Base-by-base conservation (phyloP, 2,329 filamentous ascomycete species). In the Apiospora hydei region DNA sequence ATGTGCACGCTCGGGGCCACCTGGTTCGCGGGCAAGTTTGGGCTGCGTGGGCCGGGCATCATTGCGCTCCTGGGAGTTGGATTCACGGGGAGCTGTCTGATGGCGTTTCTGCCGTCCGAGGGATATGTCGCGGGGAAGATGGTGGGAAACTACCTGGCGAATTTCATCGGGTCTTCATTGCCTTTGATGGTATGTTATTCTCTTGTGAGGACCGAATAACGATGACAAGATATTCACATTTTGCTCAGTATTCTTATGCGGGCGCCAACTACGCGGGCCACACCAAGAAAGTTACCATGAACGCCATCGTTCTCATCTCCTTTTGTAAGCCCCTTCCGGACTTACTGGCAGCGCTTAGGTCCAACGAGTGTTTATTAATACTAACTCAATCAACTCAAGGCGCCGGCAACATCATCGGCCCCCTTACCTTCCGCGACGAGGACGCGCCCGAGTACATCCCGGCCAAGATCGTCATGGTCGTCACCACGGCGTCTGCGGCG, bases 391-490 rank as follows among this genome's bases (percentile, higher is more conserved):
- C 41, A 7, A 49, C 4, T 1, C 8, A n/a, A 69, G 68, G 68
- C 47, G 68, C 61, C 18, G 69, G 69, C 18, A 70, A 70, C 57
- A 67, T 70, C 44, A 89, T 89, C 73, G 87, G 88, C 0, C 88
- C 88, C 0, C 86, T 88, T 76, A 89, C 87, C 2, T 89, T 90
- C 81, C 85, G 86, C 75, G 82, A 82, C 2, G 81, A 81, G 57
- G 87, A 90, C 73, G 86, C 84, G 0, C 88, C 88, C 1, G 80
- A 85, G 4, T 89, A 86, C 74, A 83, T 84, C 14, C 87, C 86
- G 0, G 88, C 87, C 18, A 88, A 89, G 77, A 83, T 89, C 38
- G 84, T 86, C 26, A 86, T 90, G 72, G 84, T 90, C 78, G 86
- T 82, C 13, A 88, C 86, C 6, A 70, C 49, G 26, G 71, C 70